Conservation (phyloP, 768 basidiomycete species). For the Mycena amicta region DNA sequence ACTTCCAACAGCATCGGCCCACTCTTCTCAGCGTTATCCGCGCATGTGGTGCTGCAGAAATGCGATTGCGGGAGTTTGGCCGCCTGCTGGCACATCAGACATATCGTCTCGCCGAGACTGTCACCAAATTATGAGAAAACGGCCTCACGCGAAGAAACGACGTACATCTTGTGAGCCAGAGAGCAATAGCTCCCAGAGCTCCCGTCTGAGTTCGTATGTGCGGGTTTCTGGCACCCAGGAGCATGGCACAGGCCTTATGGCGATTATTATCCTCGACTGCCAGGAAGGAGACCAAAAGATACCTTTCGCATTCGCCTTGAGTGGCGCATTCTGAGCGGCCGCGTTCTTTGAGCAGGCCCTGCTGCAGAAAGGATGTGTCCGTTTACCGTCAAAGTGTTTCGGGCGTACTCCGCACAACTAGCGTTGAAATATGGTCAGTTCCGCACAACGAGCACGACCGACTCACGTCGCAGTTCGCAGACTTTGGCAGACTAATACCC, state of each 20-base stretch:
- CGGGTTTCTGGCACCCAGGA: slow-evolving; percentile 52
- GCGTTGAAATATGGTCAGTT: slow-evolving; percentile 5
- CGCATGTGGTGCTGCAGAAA: slow-evolving; percentile 62
- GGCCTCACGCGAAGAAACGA: neutral
- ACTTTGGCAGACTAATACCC: slow-evolving; percentile 28
- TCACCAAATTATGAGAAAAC: neutral
- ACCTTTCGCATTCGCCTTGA: slow-evolving; percentile 26
- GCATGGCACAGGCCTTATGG: slow-evolving; percentile 53
- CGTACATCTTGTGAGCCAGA: slow-evolving; percentile 51
- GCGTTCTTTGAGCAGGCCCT: slow-evolving; percentile 62
- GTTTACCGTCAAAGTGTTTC: slow-evolving; percentile 59
- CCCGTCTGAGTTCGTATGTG: slow-evolving; percentile 43
- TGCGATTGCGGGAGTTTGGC: slow-evolving; percentile 59
- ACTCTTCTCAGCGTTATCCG: slow-evolving; percentile 53
- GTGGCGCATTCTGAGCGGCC: slow-evolving; percentile 23
- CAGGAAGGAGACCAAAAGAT: neutral
- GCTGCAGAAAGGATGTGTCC: slow-evolving; percentile 63
- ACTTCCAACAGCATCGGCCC: slow-evolving; percentile 64
- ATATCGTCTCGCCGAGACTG: slow-evolving; percentile 52
- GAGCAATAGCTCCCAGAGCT: slow-evolving; percentile 50
- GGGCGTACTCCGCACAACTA: slow-evolving; percentile 64
- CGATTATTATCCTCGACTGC: slow-evolving; percentile 1
- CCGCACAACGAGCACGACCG: slow-evolving; percentile 11
- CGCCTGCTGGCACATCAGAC: slow-evolving; percentile 61
- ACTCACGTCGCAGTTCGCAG: slow-evolving; percentile 55